Percentiles rank a stretch among this genome's conserved stretches.
Conservation (phyloP, 2,329 filamentous ascomycete species). For the Talaromyces sp. region DNA sequence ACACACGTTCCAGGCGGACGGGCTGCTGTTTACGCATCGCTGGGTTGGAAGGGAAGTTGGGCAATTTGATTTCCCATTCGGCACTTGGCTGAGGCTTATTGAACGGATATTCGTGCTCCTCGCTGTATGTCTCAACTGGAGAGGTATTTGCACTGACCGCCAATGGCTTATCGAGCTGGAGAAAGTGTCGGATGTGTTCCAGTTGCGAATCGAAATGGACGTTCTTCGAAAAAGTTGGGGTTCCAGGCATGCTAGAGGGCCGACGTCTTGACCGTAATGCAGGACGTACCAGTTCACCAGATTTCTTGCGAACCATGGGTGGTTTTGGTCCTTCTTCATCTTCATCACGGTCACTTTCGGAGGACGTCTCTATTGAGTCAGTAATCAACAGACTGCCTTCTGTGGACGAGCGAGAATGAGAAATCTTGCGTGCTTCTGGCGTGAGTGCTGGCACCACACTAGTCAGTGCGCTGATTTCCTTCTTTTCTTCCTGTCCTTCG, state of each 20-base stretch:
- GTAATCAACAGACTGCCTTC: slow-evolving; percentile 52
- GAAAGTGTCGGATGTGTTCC: slow-evolving; percentile 92
- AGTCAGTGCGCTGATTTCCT: slow-evolving; percentile 12
- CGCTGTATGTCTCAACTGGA: slow-evolving; percentile 82
- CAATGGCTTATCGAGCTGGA: slow-evolving; percentile 90
- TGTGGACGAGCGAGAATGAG: slow-evolving; percentile 41
- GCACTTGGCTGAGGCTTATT: slow-evolving; percentile 53
- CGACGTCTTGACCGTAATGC: slow-evolving; percentile 75
- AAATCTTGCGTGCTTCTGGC: slow-evolving; percentile 13
- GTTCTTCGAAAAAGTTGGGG: slow-evolving; percentile 89
- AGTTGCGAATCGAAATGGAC: slow-evolving; percentile 98
- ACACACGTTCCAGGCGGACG: slow-evolving; percentile 80
- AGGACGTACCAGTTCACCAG: slow-evolving; percentile 90
- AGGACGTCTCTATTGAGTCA: slow-evolving; percentile 40
- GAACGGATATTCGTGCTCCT: slow-evolving; percentile 88
- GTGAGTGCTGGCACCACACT: slow-evolving; percentile 6
- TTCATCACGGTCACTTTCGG: slow-evolving; percentile 47
- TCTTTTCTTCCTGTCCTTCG: slow-evolving; percentile 45
- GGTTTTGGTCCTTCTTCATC: slow-evolving; percentile 65
- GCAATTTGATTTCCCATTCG: slow-evolving; percentile 83
- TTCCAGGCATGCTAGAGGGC: slow-evolving; percentile 95
- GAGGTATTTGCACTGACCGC: slow-evolving; percentile 94
- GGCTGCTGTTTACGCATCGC: slow-evolving; percentile 57
- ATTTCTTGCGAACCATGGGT: slow-evolving; percentile 97
- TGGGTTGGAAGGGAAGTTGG: slow-evolving; percentile 73